These are phyloP conservation scores for Raffaelea ambrosiae DNA, from an alignment of 2,329 filamentous ascomycete species.

Conservation along the genomic window DNA sequence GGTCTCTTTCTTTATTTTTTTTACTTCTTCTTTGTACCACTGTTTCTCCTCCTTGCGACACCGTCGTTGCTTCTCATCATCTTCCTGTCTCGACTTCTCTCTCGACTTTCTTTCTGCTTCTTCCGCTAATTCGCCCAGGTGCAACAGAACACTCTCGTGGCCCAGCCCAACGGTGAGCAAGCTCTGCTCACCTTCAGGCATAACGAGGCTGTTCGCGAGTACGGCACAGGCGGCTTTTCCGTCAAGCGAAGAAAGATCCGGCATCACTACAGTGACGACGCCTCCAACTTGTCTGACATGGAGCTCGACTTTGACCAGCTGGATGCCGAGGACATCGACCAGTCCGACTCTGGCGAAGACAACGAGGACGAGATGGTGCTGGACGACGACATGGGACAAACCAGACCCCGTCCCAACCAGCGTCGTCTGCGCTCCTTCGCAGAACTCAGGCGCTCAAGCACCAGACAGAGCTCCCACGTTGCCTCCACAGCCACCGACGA, in stretches of 20 bases:
- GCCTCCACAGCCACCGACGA: slow-evolving; percentile 2
- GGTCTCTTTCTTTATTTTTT: background rate
- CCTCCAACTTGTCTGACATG: background rate
- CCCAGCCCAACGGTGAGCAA: slow-evolving; percentile 13
- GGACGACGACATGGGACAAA: background rate
- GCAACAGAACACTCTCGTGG: too few relatives aligned
- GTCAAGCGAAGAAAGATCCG: slow-evolving; percentile 7
- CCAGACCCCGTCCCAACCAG: background rate
- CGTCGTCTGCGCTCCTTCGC: slow-evolving; percentile 2
- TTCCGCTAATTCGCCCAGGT: too few relatives aligned
- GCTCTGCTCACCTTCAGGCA: slow-evolving; percentile 8
- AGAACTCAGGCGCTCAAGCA: background rate
- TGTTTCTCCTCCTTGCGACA: background rate
- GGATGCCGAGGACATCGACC: slow-evolving; percentile 3
- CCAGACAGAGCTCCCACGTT: slow-evolving; percentile 9
- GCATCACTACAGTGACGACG: slow-evolving; percentile 2
- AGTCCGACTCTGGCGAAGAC: background rate
- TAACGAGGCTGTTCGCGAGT: background rate
- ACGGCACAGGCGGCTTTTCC: background rate
- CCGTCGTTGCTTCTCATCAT: background rate
- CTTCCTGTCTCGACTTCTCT: background rate
- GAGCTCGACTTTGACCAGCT: slow-evolving; percentile 1
- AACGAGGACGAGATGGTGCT: background rate
- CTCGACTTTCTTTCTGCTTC: too few relatives aligned
- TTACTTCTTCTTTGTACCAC: too few relatives aligned